Evolutionary conservation across 495 filamentous ascomycete species (phyloP).

Genomic region (Xylaria curta): DNA sequence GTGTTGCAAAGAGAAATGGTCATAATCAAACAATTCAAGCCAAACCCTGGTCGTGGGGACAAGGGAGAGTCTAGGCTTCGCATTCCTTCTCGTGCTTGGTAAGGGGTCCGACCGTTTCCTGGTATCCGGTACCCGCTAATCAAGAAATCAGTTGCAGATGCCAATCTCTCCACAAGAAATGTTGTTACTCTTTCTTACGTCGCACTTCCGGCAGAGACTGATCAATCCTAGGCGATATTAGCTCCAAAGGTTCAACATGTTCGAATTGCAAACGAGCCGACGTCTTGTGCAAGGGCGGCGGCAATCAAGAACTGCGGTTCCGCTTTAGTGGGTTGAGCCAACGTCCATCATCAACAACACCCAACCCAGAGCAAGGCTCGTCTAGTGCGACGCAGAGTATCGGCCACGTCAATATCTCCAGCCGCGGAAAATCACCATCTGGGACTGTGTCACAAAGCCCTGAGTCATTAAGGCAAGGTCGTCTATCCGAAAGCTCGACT

Average conservation of each 20-base stretch:
- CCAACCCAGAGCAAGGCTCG: background rate
- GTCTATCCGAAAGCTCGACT: background rate
- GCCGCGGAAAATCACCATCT: background rate
- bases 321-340: background rate
- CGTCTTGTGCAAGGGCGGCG: background rate
- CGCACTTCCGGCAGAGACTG: background rate
- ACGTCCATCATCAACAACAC: background rate
- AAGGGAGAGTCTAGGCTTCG: background rate
- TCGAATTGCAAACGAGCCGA: background rate
- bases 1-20: background rate
- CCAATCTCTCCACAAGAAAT: slow-evolving; percentile 10
- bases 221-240: background rate
- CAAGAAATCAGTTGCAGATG: background rate
- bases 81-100: slow-evolving; percentile 1
- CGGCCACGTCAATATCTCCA: background rate
- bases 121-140: background rate
- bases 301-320: slow-evolving; percentile 3
- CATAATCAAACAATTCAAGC: slow-evolving; percentile 6
- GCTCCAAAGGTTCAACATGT: background rate
- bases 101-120: background rate
- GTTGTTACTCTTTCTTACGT: background rate
- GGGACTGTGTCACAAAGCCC: background rate
- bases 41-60: background rate
- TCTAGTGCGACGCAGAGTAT: background rate
- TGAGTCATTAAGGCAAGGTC: background rate